Percentiles rank a stretch among this genome's conserved stretches.
Conservation (phyloP, 306 rosid genomes). For the Lagenaria siceraria region DNA sequence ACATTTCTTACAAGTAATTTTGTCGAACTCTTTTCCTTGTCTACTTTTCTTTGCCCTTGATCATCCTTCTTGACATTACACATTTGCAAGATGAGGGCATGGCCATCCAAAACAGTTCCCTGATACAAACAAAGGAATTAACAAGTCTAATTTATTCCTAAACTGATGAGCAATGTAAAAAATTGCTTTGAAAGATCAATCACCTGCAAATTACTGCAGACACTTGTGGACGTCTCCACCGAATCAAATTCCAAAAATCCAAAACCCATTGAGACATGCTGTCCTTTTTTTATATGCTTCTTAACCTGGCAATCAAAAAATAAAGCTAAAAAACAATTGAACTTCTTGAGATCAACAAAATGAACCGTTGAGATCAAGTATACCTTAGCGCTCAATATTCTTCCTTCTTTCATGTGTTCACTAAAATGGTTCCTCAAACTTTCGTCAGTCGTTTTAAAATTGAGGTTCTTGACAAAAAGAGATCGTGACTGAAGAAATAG, state of each 20-base stretch:
- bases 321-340: conserved; percentile 5
- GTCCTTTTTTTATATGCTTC: conserved; percentile 78
- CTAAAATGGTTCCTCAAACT: conserved; percentile 55
- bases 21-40: conserved; percentile 67
- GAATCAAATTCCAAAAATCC: conserved; percentile 83
- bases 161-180: background rate
- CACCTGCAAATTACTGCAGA: conserved; percentile 68
- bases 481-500: conserved; percentile 59
- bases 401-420: conserved; percentile 56
- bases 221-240: conserved; percentile 54
- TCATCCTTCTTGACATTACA: conserved; percentile 61
- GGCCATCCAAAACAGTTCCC: conserved; percentile 87
- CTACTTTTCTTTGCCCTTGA: conserved; percentile 33
- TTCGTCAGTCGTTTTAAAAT: conserved; percentile 69
- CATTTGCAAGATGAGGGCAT: conserved; percentile 65
- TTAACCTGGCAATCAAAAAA: conserved; percentile 41
- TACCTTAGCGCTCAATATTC: conserved; percentile 66
- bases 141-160: conserved; percentile 12
- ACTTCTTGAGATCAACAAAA: background rate
- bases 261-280: conserved; percentile 79
- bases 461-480: conserved; percentile 88
- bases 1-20: conserved; percentile 71
- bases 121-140: conserved; percentile 14
- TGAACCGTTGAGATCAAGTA: background rate
- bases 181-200: background rate